Percentiles rank a stretch among this genome's conserved stretches.
These are phyloP conservation scores for Peronospora belbahrii DNA, from an alignment of 352 stramenopile species.

Conservation along the genomic window DNA sequence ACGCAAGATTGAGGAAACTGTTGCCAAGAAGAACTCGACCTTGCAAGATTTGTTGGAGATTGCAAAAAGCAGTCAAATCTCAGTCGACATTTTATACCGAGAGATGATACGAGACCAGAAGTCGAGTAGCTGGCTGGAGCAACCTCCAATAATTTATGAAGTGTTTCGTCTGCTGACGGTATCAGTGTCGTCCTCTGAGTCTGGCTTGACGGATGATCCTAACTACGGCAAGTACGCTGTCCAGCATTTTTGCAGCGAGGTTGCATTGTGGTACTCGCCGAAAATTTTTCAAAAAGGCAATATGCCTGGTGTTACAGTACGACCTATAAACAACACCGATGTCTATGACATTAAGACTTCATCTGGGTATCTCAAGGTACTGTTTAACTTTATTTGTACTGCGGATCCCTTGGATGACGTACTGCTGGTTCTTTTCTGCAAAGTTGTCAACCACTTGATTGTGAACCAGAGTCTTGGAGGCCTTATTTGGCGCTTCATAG, in stretches of 20 bases:
- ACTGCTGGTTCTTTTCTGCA: conserved; percentile 78
- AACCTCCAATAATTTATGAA: conserved; percentile 78
- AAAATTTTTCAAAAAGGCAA: conserved; percentile 68
- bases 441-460: conserved; percentile 80
- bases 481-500: conserved; percentile 62
- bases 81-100: conserved; percentile 67
- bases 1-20: conserved; percentile 74
- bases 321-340: conserved; percentile 31
- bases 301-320: conserved; percentile 25
- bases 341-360: conserved; percentile 45
- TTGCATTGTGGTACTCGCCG: conserved; percentile 65
- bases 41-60: conserved; percentile 59
- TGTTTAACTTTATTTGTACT: conserved; percentile 78
- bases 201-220: conserved; percentile 33
- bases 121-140: conserved; percentile 61
- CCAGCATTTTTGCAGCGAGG: conserved; percentile 80
- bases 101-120: conserved; percentile 71
- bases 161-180: conserved; percentile 66
- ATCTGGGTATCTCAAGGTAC: conserved; percentile 66
- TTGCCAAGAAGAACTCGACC: conserved; percentile 48
- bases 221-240: conserved; percentile 78
- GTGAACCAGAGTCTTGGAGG: conserved; percentile 58
- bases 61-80: conserved; percentile 54
- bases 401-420: conserved; percentile 64
- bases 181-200: conserved; percentile 26